Percentiles rank a stretch among this genome's conserved stretches.
Evolutionary conservation across 164 flowering plant genomes (phyloP).

Genomic region (Chimonanthus praecox): DNA sequence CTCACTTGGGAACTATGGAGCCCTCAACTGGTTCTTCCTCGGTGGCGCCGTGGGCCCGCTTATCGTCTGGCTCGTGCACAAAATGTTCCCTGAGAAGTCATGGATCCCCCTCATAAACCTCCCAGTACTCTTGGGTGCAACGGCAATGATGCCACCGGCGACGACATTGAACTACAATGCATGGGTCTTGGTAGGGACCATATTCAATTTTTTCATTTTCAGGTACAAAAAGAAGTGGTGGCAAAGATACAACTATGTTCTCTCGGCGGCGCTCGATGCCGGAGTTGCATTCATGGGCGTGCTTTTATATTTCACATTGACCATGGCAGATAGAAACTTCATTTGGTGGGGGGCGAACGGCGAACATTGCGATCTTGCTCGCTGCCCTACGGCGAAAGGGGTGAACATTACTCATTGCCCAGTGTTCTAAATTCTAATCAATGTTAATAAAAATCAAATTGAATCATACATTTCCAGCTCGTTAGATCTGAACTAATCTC

Average conservation of each 20-base stretch:
- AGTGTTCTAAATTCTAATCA: neutral
- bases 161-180: slow-evolving; percentile 72
- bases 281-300: slow-evolving; percentile 94
- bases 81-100: slow-evolving; percentile 59
- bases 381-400: slow-evolving; percentile 80
- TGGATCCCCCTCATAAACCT: slow-evolving; percentile 90
- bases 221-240: slow-evolving; percentile 81
- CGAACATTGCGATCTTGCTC: slow-evolving; percentile 70
- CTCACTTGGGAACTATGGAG: slow-evolving; percentile 47
- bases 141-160: slow-evolving; percentile 82
- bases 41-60: slow-evolving; percentile 80
- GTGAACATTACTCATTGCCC: slow-evolving; percentile 60
- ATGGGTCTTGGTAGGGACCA: slow-evolving; percentile 73
- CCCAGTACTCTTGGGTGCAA: slow-evolving; percentile 87
- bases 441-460: slow-evolving; percentile 8
- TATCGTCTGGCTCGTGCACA: slow-evolving; percentile 72
- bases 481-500: no score
- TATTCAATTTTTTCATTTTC: slow-evolving; percentile 82
- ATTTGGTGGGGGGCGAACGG: slow-evolving; percentile 85
- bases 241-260: slow-evolving; percentile 85
- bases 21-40: slow-evolving; percentile 90
- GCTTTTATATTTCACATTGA: slow-evolving; percentile 54
- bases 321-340: slow-evolving; percentile 40
- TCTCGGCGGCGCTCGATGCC: slow-evolving; percentile 90
- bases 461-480: no score